Evolutionary conservation across 257 asterid genomes (phyloP), one percentile per base, ranked within the genome.

Genomic region (Avicennia marina): DNA sequence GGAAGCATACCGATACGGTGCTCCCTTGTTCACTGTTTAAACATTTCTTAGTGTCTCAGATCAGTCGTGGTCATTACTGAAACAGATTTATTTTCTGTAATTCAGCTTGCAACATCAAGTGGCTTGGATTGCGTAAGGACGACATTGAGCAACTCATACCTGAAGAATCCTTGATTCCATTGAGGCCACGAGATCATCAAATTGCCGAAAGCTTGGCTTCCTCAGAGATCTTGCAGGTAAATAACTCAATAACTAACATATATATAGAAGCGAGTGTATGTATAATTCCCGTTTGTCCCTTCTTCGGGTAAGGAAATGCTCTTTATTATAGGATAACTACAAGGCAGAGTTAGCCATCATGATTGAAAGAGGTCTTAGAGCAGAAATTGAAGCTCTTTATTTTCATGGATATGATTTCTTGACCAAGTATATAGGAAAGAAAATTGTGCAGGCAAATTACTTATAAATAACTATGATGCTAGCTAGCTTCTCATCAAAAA

Each of bases 1-100:
- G 43, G 98, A 91, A 70, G 95, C 96, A 27, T 85, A 85, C 65
- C 64, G 93, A 88, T 91, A 91, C 42, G 98, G 98, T 91, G 56
- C 52, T 11, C n/a, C 18, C 53, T 38, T 40, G n/a, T 22, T 66
- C 31, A n/a, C 22, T 20, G 34, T 25, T 41, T 36, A 4, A 42
- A n/a, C 39, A 19, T 32, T 17, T 24, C 29, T 44, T 36, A 48
- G 20, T 44, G 25, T 34, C 38, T 46, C 15, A 38, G 26, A 16
- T 58, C 18, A 34, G 56, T 27, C n/a, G n/a, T n/a, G 21, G 40
- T 45, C 29, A 7, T 56, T 29, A 33, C 51, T 34, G 48, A 53
- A 70, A 25, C 19, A 18, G 50, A 59, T 25, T 44, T 32, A 24
- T 48, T 33, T 54, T 29, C 26, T 46, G 19, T 49, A 22, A 33